Evolutionary conservation across 345 rosid species (phyloP), one percentile per base, ranked within the genome.

Genomic region (Gossypium raimondii): DNA sequence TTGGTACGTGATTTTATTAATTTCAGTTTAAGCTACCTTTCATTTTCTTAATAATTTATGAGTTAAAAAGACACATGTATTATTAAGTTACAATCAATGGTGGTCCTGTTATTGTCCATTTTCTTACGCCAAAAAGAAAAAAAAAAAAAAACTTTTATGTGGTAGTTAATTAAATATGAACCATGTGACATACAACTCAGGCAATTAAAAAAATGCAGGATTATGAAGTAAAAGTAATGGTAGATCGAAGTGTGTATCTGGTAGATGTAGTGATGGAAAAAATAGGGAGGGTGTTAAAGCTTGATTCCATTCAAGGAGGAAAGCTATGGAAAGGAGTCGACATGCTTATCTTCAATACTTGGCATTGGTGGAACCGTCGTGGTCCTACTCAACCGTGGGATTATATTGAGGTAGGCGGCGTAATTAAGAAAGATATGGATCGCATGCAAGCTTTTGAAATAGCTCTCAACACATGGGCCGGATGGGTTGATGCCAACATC

Each of bases 351-450:
- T 94, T 94, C 86, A 94, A 92, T 73, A 89, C 97, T 12, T 92
- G 97, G 97, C 94, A 92, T 68, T 94, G 97, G 97, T 92, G 97
- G 97, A 85, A 81, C 71, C 92, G 91, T 1, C 86, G 89, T 58
- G 96, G 93, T 74, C 84, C 87, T 8, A 10, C 85, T 62, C 89
- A 93, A 79, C 88, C 92, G 93, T 93, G 97, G 97, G 96, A 93
- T 73, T 88, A 55, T 16, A 81, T 89, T 55, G 84, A 85, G 78
- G 57, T 75, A 38, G 94, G 89, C 29, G 73, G 63, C 7, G 80
- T 70, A 67, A 53, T 74, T 18, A 69, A 80, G 64, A 89, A 83
- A 55, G 97, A 93, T 80, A 93, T 90, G 93, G 85, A 93, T 76
- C 93, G 97, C 13, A 64, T 87, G 83, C 78, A 73, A 13, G 97